Percentiles rank a stretch among this genome's conserved stretches.
Conservation (phyloP, 768 basidiomycete species). For the Chalciporus pseudorubinellus region DNA sequence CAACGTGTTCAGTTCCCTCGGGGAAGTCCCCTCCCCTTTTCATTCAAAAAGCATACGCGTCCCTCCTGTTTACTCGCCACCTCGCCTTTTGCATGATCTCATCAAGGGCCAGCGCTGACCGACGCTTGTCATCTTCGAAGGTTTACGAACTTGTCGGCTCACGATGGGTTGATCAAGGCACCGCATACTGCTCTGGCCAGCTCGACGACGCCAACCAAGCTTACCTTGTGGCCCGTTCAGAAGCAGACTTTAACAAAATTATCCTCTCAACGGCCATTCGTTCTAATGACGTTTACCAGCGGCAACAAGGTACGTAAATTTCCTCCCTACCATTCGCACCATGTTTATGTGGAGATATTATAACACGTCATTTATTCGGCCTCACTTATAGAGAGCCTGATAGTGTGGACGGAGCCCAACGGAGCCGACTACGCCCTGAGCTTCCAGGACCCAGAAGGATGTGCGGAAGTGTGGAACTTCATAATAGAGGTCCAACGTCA, state of each 20-base stretch:
- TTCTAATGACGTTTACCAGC: constrained; percentile 80
- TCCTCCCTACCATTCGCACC: constrained; percentile 2
- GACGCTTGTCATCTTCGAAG: constrained; percentile 41
- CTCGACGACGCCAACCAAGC: constrained; percentile 77
- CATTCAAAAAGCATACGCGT: constrained; percentile 16
- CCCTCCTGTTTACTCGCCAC: constrained; percentile 20
- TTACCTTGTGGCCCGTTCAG: constrained; percentile 79
- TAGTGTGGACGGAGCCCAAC: constrained; percentile 97
- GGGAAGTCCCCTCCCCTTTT: constrained; percentile 10
- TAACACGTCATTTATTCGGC: constrained; percentile 8
- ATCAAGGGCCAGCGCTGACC: constrained; percentile 32
- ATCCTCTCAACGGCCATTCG: constrained; percentile 81
- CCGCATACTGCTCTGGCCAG: constrained; percentile 93
- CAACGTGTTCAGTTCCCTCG: constrained; percentile 24
- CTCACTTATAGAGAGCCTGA: constrained; percentile 75
- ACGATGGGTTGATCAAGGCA: constrained; percentile 95
- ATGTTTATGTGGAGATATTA: background rate
- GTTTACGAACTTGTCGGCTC: constrained; percentile 93
- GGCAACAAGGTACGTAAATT: constrained; percentile 69
- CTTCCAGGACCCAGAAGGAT: constrained; percentile 95
- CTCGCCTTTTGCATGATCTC: constrained; percentile 30
- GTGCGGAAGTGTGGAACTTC: constrained; percentile 96
- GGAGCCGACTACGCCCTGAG: constrained; percentile 94
- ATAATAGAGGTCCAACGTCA: constrained; percentile 90
- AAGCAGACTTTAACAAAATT: constrained; percentile 66